Conservation (phyloP, 495 filamentous ascomycete genomes). For the Daldinia bambusicola region DNA sequence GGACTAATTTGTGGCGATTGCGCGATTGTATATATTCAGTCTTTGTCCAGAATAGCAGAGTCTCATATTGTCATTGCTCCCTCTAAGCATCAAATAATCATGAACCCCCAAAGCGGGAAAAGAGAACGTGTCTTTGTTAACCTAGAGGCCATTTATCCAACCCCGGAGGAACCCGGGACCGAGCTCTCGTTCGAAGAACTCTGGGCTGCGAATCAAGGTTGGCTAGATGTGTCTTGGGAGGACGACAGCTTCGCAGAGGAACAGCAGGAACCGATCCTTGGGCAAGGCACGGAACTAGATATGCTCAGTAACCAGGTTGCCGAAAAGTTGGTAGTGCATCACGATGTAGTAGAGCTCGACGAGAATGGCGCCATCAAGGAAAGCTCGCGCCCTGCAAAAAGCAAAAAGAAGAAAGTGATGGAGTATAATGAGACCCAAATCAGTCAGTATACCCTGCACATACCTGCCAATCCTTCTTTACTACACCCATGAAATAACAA, state of each 20-base stretch:
- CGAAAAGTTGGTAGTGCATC: constrained; percentile 58
- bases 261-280: constrained; percentile 38
- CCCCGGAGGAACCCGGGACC: constrained; percentile 69
- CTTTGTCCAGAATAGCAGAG: constrained; percentile 61
- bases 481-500: neutral
- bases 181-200: constrained; percentile 94
- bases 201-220: constrained; percentile 79
- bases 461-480: neutral
- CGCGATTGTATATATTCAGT: constrained; percentile 62
- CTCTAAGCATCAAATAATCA: constrained; percentile 72
- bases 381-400: constrained; percentile 47
- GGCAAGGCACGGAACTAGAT: constrained; percentile 40
- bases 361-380: constrained; percentile 61
- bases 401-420: constrained; percentile 75
- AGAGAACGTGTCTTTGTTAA: constrained; percentile 88
- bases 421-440: constrained; percentile 88
- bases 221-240: constrained; percentile 78
- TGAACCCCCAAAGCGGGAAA: constrained; percentile 81
- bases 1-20: constrained; percentile 88
- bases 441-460: constrained; percentile 62
- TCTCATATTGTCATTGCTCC: constrained; percentile 61
- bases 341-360: constrained; percentile 57
- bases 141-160: constrained; percentile 83
- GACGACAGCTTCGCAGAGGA: constrained; percentile 50
- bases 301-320: constrained; percentile 44